Base-by-base conservation (phyloP, 208 protist genomes). In the Acanthamoeba polyphaga region DNA sequence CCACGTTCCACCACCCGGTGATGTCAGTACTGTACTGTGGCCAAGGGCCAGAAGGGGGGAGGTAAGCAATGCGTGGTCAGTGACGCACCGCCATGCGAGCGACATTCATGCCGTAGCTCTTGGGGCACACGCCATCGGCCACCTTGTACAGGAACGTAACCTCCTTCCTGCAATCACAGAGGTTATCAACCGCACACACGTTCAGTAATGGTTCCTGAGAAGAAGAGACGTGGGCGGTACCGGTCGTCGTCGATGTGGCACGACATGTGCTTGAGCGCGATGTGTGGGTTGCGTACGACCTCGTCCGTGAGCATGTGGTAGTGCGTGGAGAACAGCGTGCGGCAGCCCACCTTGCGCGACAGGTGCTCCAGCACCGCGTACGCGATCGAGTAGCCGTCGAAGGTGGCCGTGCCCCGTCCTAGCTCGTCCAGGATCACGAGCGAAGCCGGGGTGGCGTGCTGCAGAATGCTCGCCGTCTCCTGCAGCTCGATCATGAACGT, bases 371-470 rank as follows among this genome's bases (percentile, higher is more conserved):
- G 96, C n/a, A 99, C 98, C 15, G 99, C 98, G 95, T 99, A 98
- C 0, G 99, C 99, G 94, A 99, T 99, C 43, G 78, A 60, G 93
- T 78, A 82, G 24, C 70, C 99, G 97, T 99, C 99, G 95, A 99
- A 99, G 80, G 99, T 99, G 53, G 97, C 98, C 1, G 99, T 99
- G 85, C 99, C 99, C n/a, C 99, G 91, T 29, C 99, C 74, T 0
- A 99, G 98, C 96, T 99, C 99, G 95, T 99, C 99, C 9, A 99
- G 96, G 66, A 99, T 98, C 89, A 99, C 99, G n/a, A 99, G 97
- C 60, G 98, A 99, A 58, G 97, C 95, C 7, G 78, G 80, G 12
- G 98, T 99, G 9, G 99, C 99, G 94, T 98, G 78, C 34, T 97
- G 22, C 10, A 98, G 76, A 3, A 98, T 95, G 24, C 46, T 94